Evolutionary conservation across 2,329 filamentous ascomycete species (phyloP), one percentile per base, ranked within the genome.

Genomic region (Clarireedia paspali): DNA sequence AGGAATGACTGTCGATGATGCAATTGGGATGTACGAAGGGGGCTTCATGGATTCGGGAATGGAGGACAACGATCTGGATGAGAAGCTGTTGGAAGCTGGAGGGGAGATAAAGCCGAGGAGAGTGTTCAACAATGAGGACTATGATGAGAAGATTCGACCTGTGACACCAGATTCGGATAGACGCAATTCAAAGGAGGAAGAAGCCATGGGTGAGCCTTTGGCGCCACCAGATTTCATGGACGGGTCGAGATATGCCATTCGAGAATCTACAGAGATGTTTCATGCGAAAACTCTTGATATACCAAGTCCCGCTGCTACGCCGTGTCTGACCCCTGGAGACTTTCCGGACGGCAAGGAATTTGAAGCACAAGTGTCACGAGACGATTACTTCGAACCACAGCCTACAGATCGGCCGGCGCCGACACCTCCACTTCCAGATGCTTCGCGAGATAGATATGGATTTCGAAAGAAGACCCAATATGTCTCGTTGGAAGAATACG

Each of bases 391-490:
- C 4, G 20, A 45, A n/a, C 49, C 58, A 24, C 38, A 57, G 1
- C 10, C 47, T 36, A 38, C 45, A 7, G 55, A 46, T 1, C 47
- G 52, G 2, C 63, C 61, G n/a, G 56, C 58, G 50, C 44, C 55
- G 42, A 34, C 51, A 38, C 47, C 56, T 2, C 40, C 57, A 10
- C 50, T 30, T 45, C 62, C 61, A 47, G 67, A 67, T 48, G 47
- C 59, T 5, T 63, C 64, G 4, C 83, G 91, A 53, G 91, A 96
- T 70, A 82, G 89, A 15, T 96, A 96, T 66, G 92, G 92, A 3
- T 97, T 97, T 74, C 89, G 90, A 62, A 97, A 96, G 70, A 81
- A 83, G 39, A 92, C 85, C 42, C 85, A 91, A 62, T 85, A 95
- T 66, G 79, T 96, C 60, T 87, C 81, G 1, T 73, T 85, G 20